Conservation (phyloP, 2,329 filamentous ascomycete species). For the Zalaria sp. region DNA sequence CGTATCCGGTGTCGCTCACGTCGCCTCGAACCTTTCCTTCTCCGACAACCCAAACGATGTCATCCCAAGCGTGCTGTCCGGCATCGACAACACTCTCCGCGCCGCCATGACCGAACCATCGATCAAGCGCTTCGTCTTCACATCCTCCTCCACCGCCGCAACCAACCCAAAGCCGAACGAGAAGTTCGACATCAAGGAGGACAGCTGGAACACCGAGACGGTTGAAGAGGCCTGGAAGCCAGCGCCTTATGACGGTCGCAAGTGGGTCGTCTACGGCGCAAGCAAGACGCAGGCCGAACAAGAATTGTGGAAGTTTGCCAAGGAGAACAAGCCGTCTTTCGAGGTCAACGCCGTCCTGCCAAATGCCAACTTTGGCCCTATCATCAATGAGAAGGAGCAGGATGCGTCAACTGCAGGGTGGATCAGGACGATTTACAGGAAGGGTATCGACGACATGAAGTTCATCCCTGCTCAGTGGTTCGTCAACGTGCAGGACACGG, state of each 20-base stretch:
- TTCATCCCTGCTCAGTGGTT: slow-evolving; percentile 15
- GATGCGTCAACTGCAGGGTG: slow-evolving; percentile 5
- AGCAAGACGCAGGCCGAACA: slow-evolving; percentile 34
- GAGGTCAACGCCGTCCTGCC: slow-evolving; percentile 25
- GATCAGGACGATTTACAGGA: slow-evolving; percentile 3
- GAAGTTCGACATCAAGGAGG: slow-evolving; percentile 18
- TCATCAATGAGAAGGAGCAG: slow-evolving; percentile 5
- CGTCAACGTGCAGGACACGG: slow-evolving; percentile 31
- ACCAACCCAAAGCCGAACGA: slow-evolving; percentile 21
- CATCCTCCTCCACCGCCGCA: slow-evolving; percentile 24
- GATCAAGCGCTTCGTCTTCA: slow-evolving; percentile 30
- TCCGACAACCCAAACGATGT: slow-evolving; percentile 26
- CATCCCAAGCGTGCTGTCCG: slow-evolving; percentile 25
- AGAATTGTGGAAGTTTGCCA: slow-evolving; percentile 31
- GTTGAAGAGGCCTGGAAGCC: slow-evolving; percentile 19
- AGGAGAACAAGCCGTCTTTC: slow-evolving; percentile 29
- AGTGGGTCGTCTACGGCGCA: slow-evolving; percentile 26
- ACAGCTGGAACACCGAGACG: slow-evolving; percentile 24
- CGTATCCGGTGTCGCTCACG: slow-evolving; percentile 30
- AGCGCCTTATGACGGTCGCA: slow-evolving; percentile 12
- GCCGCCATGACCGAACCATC: slow-evolving; percentile 26
- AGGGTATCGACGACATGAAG: background rate
- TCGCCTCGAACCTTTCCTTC: slow-evolving; percentile 28
- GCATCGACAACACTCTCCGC: slow-evolving; percentile 24
- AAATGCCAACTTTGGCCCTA: slow-evolving; percentile 7